Percentiles rank a stretch among this genome's conserved stretches.
phyloP scores from a whole-genome alignment of 805 yeast genomes.

The Yarrowia porcina region DNA sequence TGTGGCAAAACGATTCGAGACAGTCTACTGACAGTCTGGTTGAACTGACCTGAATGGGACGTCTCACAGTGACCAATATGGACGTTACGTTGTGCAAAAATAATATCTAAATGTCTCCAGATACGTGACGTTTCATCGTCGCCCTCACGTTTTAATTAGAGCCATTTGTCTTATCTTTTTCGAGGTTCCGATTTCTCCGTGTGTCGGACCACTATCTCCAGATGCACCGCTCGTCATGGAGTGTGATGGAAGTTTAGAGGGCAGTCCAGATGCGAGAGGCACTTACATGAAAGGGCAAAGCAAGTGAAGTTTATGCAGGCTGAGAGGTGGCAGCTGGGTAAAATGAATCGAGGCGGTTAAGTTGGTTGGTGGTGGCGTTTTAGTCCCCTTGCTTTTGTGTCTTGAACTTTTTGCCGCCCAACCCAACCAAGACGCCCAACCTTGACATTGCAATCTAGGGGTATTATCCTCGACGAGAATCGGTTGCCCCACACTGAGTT shows the following conservation, averaged over 20 bases:
- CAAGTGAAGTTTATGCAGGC: conserved; percentile 18
- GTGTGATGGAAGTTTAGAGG: conserved; percentile 23
- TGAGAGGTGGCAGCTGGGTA: neutral
- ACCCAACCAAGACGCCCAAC: too few relatives aligned
- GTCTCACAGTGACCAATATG: too few relatives aligned
- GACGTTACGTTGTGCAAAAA: too few relatives aligned
- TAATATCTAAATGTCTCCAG: too few relatives aligned
- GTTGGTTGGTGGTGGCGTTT: neutral
- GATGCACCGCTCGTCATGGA: conserved; percentile 9
- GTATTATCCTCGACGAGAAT: neutral
- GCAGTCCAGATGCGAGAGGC: conserved; percentile 23
- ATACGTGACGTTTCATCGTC: too few relatives aligned
- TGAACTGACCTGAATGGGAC: too few relatives aligned
- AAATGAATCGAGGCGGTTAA: neutral
- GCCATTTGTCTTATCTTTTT: neutral
- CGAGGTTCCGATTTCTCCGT: neutral
- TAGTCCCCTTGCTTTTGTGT: neutral
- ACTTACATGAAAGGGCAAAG: conserved; percentile 13
- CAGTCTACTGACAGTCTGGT: too few relatives aligned
- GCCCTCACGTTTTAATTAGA: neutral
- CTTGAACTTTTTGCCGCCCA: too few relatives aligned
- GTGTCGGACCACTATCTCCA: conserved; percentile 4
- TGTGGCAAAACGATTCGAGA: conserved; percentile 10
- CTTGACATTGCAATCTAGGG: neutral
- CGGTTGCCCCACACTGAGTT: conserved; percentile 2